Evolutionary conservation across 345 rosid genomes (phyloP).

Genomic region (Linum lewisii): DNA sequence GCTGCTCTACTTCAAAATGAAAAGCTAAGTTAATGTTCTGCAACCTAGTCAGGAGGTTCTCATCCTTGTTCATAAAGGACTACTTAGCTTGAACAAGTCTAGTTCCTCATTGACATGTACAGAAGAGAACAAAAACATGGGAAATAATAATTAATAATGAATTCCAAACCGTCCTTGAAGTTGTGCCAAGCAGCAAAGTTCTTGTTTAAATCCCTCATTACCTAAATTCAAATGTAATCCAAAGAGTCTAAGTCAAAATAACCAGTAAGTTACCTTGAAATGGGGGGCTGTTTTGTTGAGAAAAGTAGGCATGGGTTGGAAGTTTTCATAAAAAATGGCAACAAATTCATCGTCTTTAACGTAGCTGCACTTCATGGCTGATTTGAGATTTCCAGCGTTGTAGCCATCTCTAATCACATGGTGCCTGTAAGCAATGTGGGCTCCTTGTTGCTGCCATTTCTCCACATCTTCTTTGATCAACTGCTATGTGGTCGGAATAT

Average conservation of each 20-base stretch:
- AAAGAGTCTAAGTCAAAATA: not conserved
- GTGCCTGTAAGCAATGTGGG: slow-evolving; percentile 68
- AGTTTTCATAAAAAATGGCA: slow-evolving; percentile 94
- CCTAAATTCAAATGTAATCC: too few species aligned
- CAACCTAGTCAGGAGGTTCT: slow-evolving; percentile 75
- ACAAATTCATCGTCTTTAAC: slow-evolving; percentile 87
- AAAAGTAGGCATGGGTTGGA: slow-evolving; percentile 79
- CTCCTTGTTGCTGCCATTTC: slow-evolving; percentile 89
- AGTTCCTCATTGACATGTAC: slow-evolving; percentile 68
- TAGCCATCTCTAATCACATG: slow-evolving; percentile 84
- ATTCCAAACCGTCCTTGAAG: too few species aligned
- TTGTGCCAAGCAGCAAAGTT: too few species aligned
- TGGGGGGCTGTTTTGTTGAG: slow-evolving; percentile 78
- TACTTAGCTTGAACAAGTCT: slow-evolving; percentile 81
- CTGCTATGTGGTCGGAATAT: slow-evolving; percentile 44
- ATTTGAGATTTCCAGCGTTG: slow-evolving; percentile 94
- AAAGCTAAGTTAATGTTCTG: slow-evolving; percentile 82
- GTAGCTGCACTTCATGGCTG: slow-evolving; percentile 89
- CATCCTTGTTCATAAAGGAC: slow-evolving; percentile 93
- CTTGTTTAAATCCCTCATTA: too few species aligned
- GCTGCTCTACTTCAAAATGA: slow-evolving; percentile 96
- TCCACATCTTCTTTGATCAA: slow-evolving; percentile 77
- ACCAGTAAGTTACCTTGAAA: slow-evolving; percentile 59
- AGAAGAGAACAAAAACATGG: not conserved
- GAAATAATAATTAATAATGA: not conserved